Percentiles rank a stretch among this genome's conserved stretches.
Conservation (phyloP, 331 rosid genomes). For the Quercus tomentella region DNA sequence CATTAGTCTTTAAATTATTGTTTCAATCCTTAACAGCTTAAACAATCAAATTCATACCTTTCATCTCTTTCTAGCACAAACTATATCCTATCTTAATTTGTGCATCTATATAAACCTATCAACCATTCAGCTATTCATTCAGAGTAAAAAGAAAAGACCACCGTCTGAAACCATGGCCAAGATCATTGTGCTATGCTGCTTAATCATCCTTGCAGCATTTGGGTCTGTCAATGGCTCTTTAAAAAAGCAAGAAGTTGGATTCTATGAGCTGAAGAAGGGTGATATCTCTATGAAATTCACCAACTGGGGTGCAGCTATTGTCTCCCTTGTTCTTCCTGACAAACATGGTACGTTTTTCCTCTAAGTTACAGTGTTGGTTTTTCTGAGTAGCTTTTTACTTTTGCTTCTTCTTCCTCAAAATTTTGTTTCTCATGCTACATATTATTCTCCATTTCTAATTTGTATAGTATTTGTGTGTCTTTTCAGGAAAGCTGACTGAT, state of each 20-base stretch:
- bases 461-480: background rate
- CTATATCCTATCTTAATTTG: background rate
- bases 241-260: constrained; percentile 26
- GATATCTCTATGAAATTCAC: constrained; percentile 57
- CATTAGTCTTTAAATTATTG: no score
- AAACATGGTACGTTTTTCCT: constrained; percentile 44
- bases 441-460: background rate
- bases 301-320: constrained; percentile 87
- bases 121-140: background rate
- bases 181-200: constrained; percentile 31
- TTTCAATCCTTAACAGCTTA: background rate
- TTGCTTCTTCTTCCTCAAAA: background rate
- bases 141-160: background rate
- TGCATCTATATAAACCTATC: background rate
- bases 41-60: background rate
- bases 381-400: background rate
- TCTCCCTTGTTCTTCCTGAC: constrained; percentile 71
- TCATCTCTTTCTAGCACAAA: background rate
- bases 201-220: constrained; percentile 39
- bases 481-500: constrained; percentile 67
- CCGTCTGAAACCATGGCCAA: constrained; percentile 33
- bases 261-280: constrained; percentile 65
- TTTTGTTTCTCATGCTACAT: background rate
- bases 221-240: constrained; percentile 34
- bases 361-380: background rate